Conservation (phyloP, 371 early-diverging fungal genomes). For the Dinochytrium kinnereticum region DNA sequence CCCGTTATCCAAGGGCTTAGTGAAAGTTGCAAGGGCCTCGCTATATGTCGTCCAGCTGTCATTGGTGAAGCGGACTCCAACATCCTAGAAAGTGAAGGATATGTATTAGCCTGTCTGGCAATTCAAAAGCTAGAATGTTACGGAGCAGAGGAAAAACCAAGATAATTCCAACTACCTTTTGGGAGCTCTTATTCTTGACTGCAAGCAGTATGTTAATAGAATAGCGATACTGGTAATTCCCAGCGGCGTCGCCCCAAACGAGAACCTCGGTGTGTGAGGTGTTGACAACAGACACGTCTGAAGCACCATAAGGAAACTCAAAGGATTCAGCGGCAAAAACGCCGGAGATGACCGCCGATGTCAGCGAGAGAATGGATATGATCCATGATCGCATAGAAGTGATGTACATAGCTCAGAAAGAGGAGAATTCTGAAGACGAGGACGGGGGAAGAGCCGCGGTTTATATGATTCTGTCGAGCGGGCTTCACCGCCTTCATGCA, state of each 20-base stretch:
- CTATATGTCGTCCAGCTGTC: not conserved
- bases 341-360: not conserved
- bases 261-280: not conserved
- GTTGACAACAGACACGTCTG: not conserved
- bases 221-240: not conserved
- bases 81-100: conserved; percentile 1
- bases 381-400: no score
- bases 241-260: not conserved
- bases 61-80: conserved; percentile 15
- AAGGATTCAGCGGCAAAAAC: not conserved
- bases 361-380: no score
- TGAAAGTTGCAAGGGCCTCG: conserved; percentile 8
- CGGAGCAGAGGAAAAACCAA: no score
- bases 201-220: not conserved
- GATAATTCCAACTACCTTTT: no score
- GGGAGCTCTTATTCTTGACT: not conserved
- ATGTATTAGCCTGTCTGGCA: no score
- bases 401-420: not conserved
- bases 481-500: no score
- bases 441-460: not conserved
- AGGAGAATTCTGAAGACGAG: not conserved
- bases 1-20: not conserved
- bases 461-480: no score
- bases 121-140: no score
- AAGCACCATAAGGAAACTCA: not conserved